Evolutionary conservation across 1,284 basidiomycete species (phyloP).

Genomic region (Chondrostereum purpureum): DNA sequence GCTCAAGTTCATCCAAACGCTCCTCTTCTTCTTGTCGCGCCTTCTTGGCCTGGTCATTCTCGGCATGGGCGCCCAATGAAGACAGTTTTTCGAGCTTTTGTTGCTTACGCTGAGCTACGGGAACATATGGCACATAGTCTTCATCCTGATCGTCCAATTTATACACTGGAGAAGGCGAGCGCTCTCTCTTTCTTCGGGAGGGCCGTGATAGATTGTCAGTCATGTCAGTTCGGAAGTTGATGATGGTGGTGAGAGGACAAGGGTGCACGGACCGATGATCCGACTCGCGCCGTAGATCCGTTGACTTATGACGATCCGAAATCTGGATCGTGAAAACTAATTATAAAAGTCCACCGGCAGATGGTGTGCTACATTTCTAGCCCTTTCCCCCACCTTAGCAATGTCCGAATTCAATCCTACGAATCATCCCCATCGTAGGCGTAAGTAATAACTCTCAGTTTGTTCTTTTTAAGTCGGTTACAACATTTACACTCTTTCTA

Average conservation of each 20-base stretch:
- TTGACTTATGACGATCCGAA: neutral
- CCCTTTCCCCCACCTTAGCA: constrained; percentile 7
- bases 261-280: neutral
- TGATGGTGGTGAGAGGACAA: neutral
- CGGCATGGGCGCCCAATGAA: constrained; percentile 49
- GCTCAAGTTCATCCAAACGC: constrained; percentile 66
- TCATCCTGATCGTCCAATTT: constrained; percentile 58
- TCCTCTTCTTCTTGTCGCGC: constrained; percentile 58
- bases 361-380: neutral
- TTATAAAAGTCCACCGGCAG: neutral
- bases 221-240: neutral
- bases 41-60: constrained; percentile 47
- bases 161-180: constrained; percentile 58
- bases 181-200: constrained; percentile 42
- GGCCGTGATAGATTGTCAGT: too few species aligned
- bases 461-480: constrained; percentile 5
- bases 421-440: constrained; percentile 67
- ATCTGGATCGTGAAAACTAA: too few species aligned
- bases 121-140: constrained; percentile 81
- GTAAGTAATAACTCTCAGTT: constrained; percentile 33
- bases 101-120: constrained; percentile 80
- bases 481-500: constrained; percentile 22
- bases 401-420: constrained; percentile 59
- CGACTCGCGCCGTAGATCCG: neutral
- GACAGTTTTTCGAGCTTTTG: constrained; percentile 74